Base-by-base conservation (phyloP, 805 yeast species). In the Candida orba region DNA sequence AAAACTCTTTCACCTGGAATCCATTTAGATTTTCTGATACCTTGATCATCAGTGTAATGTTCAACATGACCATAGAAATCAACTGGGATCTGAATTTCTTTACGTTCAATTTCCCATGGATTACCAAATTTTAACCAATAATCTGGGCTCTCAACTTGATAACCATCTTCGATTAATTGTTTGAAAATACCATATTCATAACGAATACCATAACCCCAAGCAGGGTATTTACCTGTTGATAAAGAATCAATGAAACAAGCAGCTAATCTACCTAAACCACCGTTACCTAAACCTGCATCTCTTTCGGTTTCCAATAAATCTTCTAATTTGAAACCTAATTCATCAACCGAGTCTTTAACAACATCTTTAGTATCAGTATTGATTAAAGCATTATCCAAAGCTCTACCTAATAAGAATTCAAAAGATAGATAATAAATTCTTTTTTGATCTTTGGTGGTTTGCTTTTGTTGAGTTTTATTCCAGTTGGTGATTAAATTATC, bases 121-220 rank as follows among this genome's bases (percentile, higher is more conserved):
- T 88, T 86, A 51, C 88, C 78, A 61, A 75, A 83, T 54, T 83
- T 83, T 52, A 89, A 73, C 97, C 97, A 89, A 63, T 89, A 86
- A 62, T 89, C 97, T 12, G 97, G 97, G 30, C 87, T 74, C 66
- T 89, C 97, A 33, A 90, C 95, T 67, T 89, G 97, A 66, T 85
- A 86, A 10, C 96, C 97, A 59, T 90, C 86, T 53, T 87, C 75
- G 58, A 89, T 87, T 62, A 79, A 80, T 67, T 89, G 97, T 52
- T 88, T 78, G 66, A 89, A 89, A 54, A 89, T 89, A 63, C 97
- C 97, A 60, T 90, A 89, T 65, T 88, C 88, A 68, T 89, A 89
- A 61, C 95, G 82, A 53, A 89, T 69, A 47, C 97, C 96, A 63
- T 89, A 89, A 50, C 97, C 97, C 97, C 97, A 89, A 41, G 95